These are phyloP conservation scores for Pythium plurisporium DNA, from an alignment of 352 stramenopile species.

Conservation along the genomic window DNA sequence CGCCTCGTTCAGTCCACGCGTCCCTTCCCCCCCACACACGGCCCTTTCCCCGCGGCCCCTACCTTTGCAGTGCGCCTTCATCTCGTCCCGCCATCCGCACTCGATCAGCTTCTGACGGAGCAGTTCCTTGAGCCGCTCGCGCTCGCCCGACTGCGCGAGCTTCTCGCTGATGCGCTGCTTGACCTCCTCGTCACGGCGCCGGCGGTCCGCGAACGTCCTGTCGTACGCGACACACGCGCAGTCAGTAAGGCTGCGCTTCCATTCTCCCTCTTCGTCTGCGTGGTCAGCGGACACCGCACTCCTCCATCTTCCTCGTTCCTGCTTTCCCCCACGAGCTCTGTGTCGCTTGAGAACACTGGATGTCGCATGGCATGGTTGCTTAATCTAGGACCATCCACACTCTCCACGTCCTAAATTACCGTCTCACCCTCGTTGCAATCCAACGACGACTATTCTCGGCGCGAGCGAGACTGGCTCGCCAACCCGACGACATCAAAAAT, in stretches of 20 bases:
- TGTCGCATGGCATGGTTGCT: too few species aligned
- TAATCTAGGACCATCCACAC: not conserved
- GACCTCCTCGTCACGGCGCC: constrained; percentile 14
- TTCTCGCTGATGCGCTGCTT: constrained; percentile 19
- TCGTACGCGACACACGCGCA: too few species aligned
- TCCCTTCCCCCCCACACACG: not conserved
- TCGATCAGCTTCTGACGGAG: constrained; percentile 22
- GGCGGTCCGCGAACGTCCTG: constrained; percentile 8
- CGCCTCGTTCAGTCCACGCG: not conserved
- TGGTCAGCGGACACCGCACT: not conserved
- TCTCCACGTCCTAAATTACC: not conserved
- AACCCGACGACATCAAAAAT: constrained; percentile 4
- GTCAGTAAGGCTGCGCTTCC: not conserved
- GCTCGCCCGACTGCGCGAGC: constrained; percentile 20
- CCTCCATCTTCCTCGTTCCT: constrained; percentile 4
- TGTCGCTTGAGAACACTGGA: too few species aligned
- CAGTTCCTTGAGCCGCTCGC: constrained; percentile 21
- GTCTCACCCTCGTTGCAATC: not conserved
- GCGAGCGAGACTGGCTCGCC: constrained; percentile 5
- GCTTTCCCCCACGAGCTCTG: not conserved
- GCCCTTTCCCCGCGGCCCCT: not conserved
- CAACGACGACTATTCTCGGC: constrained; percentile 1
- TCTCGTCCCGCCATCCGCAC: constrained; percentile 87
- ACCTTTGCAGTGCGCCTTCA: constrained; percentile 89
- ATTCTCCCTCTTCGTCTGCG: not conserved